Conservation (phyloP, 495 filamentous ascomycete species). For the Aspergillus ellipticus region DNA sequence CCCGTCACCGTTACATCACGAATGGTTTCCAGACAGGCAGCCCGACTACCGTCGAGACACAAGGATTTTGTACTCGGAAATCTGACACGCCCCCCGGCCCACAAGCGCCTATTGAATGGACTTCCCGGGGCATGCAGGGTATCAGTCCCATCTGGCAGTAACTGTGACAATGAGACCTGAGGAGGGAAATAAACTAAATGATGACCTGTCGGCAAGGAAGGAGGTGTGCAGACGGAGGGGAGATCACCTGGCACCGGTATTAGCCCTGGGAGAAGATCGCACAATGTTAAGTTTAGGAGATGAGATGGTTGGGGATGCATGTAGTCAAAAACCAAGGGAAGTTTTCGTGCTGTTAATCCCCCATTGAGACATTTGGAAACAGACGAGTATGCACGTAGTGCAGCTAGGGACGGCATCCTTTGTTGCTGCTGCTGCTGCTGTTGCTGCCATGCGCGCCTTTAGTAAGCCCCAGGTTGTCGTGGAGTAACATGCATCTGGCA, state of each 20-base stretch:
- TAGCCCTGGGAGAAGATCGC: constrained; percentile 48
- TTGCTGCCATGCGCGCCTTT: constrained; percentile 7
- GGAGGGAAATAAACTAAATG: constrained; percentile 75
- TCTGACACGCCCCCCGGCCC: constrained; percentile 63
- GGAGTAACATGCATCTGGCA: too few species aligned
- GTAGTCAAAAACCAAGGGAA: constrained; percentile 60
- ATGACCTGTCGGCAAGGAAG: constrained; percentile 44
- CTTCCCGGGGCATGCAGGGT: constrained; percentile 60
- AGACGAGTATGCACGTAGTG: constrained; percentile 23
- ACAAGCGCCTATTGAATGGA: constrained; percentile 69
- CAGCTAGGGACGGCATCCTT: background rate
- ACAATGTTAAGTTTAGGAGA: constrained; percentile 60
- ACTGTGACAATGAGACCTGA: constrained; percentile 47
- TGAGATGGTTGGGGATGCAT: constrained; percentile 61
- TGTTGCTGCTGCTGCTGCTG: too few species aligned
- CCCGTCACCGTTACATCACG: constrained; percentile 57
- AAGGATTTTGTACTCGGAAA: constrained; percentile 25
- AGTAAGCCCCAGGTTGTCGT: too few species aligned
- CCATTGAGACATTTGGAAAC: constrained; percentile 27
- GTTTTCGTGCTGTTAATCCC: constrained; percentile 43
- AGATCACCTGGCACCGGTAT: constrained; percentile 13
- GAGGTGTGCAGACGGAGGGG: constrained; percentile 32
- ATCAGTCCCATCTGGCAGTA: constrained; percentile 75
- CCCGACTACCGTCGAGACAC: constrained; percentile 46
- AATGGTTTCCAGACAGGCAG: constrained; percentile 63